Percentiles rank a stretch among this genome's conserved stretches.
These are phyloP conservation scores for Alloascoidea africana DNA, from an alignment of 805 yeast species.

Conservation along the genomic window DNA sequence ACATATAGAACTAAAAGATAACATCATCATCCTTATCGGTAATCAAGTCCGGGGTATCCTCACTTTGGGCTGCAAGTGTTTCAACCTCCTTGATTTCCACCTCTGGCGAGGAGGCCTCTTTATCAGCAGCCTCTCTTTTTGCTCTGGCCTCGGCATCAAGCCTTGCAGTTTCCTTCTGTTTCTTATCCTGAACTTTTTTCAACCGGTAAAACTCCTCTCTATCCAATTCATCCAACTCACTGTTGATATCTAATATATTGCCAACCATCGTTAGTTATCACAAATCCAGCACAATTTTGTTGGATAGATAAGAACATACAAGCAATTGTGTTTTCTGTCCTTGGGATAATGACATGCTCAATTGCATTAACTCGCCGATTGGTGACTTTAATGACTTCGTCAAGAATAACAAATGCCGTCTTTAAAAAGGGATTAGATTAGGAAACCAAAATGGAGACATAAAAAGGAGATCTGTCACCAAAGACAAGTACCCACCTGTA, in stretches of 20 bases:
- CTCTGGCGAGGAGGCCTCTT: constrained; percentile 7
- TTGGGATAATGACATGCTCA: constrained; percentile 94
- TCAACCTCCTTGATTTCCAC: constrained; percentile 17
- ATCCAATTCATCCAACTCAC: constrained; percentile 93
- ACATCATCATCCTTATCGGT: constrained; percentile 31
- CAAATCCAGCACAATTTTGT: neutral
- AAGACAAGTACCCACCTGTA: too few species aligned
- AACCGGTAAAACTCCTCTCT: constrained; percentile 95
- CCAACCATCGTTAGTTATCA: neutral
- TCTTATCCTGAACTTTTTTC: constrained; percentile 92
- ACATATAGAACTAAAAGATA: constrained; percentile 10
- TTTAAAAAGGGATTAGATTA: neutral
- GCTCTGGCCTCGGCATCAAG: constrained; percentile 27
- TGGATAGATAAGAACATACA: constrained; percentile 17
- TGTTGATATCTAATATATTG: constrained; percentile 56
- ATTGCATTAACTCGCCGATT: constrained; percentile 97
- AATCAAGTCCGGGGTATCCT: constrained; percentile 16
- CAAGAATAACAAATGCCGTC: constrained; percentile 90
- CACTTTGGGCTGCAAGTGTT: constrained; percentile 15
- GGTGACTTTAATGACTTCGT: constrained; percentile 95
- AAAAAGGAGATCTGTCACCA: too few species aligned
- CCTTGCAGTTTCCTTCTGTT: constrained; percentile 62
- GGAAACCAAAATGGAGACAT: neutral
- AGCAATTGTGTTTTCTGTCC: constrained; percentile 89
- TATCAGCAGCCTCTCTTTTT: constrained; percentile 5